Evolutionary conservation across 2,329 filamentous ascomycete species (phyloP), one percentile per base, ranked within the genome.

Genomic region (Huntiella bhutanensis): DNA sequence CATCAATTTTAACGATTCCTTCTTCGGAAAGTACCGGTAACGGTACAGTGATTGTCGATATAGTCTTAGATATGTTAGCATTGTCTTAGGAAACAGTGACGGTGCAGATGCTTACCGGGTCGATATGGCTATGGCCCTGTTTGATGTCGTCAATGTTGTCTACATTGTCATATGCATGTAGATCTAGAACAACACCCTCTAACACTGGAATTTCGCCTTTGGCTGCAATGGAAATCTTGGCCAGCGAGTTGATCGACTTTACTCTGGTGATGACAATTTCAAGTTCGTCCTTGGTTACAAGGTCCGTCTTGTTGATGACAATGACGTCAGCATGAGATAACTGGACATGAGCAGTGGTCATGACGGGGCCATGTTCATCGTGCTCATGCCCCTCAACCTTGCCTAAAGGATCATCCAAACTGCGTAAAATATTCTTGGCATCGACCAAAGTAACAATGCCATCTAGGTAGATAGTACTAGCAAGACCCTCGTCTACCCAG

Each of bases 291-390:
- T 70, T 59, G 4, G 70, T 74, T 3, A 96, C 86, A 3, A 95
- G 68, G 57, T 98, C 91, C 3, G 79, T 70, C 61, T 98, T 98
- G 64, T 98, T 98, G 54, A 98, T 75, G 35, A 98, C 75, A 39
- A 98, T 73, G 6, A 96, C 85, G 62, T 98, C 91, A 5, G 91
- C 91, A 56, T 98, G 88, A 1, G 86, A 95, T 50, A 98, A 93
- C 57, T 98, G 91, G 41, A 96, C 71, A 60, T 98, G 91, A 0
- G 91, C 91, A 2, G 84, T 94, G 0, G 88, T 95, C 61, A 95
- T 73, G 6, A 86, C 63, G 0, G 82, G 78, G 0, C 80, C 78
- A 41, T 70, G 64, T 38, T 66, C 59, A 22, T 75, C 63, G 51
- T 66, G 60, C 6, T 69, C 66, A 16, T 73, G 64, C 1, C 68